phyloP scores from a whole-genome alignment of 352 stramenopile genomes.

The Pythium folliculosum region DNA sequence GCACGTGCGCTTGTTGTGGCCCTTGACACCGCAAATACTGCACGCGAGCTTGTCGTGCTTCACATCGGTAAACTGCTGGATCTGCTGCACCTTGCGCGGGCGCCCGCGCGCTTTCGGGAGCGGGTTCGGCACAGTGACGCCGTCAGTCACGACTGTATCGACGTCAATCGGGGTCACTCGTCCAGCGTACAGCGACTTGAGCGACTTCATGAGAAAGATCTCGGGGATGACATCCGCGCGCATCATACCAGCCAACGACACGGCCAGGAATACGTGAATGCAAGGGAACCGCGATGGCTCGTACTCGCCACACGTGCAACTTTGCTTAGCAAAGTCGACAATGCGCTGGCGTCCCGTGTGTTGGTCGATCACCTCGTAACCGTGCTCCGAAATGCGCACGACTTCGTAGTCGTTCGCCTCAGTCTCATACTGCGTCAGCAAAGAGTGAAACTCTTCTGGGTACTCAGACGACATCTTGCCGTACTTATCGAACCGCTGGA shows the following conservation, averaged over 20 bases:
- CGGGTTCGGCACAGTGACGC: conserved; percentile 56
- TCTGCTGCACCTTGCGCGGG: conserved; percentile 79
- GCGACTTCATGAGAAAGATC: conserved; percentile 81
- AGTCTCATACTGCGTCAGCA: conserved; percentile 64
- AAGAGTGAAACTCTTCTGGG: conserved; percentile 67
- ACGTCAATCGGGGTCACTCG: conserved; percentile 83
- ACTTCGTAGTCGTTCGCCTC: conserved; percentile 63
- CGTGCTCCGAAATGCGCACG: conserved; percentile 63
- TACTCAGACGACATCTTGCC: conserved; percentile 76
- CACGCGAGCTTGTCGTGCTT: conserved; percentile 79
- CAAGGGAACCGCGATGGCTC: conserved; percentile 73
- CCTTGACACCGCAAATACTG: conserved; percentile 80
- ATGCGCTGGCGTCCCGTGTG: conserved; percentile 64
- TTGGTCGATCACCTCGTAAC: conserved; percentile 77
- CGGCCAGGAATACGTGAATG: conserved; percentile 75
- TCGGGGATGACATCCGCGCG: conserved; percentile 70
- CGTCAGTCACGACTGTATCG: conserved; percentile 59
- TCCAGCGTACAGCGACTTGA: conserved; percentile 71
- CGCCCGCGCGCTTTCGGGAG: conserved; percentile 58
- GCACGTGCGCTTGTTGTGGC: conserved; percentile 85
- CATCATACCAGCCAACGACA: conserved; percentile 63
- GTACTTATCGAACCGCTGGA: conserved; percentile 75
- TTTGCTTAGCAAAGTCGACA: conserved; percentile 76
- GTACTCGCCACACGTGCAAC: conserved; percentile 77
- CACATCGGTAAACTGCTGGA: conserved; percentile 67